Conservation (phyloP, 2,329 filamentous ascomycete genomes). For the Pezicula carpinea region DNA sequence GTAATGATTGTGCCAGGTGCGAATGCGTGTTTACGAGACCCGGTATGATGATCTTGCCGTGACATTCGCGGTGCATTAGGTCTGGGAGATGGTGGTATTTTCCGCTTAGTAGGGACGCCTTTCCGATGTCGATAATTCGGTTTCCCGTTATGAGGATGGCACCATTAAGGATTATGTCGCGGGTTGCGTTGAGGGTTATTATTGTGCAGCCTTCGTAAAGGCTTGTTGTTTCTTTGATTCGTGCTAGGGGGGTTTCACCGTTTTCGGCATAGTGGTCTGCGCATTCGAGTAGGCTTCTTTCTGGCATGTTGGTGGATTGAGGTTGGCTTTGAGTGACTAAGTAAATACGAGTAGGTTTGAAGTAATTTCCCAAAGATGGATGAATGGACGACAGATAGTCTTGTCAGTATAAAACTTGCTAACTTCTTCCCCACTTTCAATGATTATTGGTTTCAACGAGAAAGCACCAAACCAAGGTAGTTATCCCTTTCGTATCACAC, state of each 20-base stretch:
- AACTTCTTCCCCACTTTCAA: too few species aligned
- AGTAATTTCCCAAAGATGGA: too few species aligned
- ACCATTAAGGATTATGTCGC: slow-evolving; percentile 42
- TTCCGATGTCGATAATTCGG: slow-evolving; percentile 39
- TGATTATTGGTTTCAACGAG: too few species aligned
- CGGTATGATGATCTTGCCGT: slow-evolving; percentile 41
- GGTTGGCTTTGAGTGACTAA: too few species aligned
- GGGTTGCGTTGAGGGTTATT: slow-evolving; percentile 42
- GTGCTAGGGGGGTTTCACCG: not conserved
- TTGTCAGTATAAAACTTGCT: too few species aligned
- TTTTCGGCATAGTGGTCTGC: not conserved
- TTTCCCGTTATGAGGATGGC: slow-evolving; percentile 36
- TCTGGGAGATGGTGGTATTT: slow-evolving; percentile 21
- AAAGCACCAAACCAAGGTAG: too few species aligned
- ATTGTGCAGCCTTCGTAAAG: slow-evolving; percentile 33
- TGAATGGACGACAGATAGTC: too few species aligned
- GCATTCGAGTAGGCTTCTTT: too few species aligned
- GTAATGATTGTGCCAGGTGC: slow-evolving; percentile 43
- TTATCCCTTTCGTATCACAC: too few species aligned
- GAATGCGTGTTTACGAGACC: slow-evolving; percentile 47
- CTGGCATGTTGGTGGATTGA: too few species aligned
- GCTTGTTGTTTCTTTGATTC: not conserved
- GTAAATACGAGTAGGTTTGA: too few species aligned
- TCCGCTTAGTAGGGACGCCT: slow-evolving; percentile 28
- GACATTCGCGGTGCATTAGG: slow-evolving; percentile 30